phyloP scores from a whole-genome alignment of 73 alveolate genomes.

The Paraurostyla sp. region DNA sequence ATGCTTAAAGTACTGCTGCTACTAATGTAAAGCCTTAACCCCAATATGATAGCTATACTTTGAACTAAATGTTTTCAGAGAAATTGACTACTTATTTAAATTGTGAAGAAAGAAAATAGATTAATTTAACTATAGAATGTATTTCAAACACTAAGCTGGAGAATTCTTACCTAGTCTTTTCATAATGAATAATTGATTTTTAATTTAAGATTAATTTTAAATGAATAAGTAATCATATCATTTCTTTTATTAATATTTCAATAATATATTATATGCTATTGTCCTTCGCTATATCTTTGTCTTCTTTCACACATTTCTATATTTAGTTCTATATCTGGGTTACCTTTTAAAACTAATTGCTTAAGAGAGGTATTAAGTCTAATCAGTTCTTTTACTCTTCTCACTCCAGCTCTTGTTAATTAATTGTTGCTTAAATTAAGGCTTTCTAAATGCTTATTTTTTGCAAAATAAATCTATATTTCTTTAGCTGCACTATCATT shows the following conservation, averaged over 20 bases:
- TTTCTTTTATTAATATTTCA: too few relatives aligned
- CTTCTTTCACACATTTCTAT: conserved; percentile 51
- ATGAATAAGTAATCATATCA: too few relatives aligned
- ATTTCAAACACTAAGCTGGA: neutral
- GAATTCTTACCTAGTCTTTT: neutral
- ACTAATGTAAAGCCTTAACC: too few relatives aligned
- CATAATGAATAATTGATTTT: too few relatives aligned
- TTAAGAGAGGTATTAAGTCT: neutral
- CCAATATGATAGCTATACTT: too few relatives aligned
- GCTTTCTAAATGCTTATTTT: neutral
- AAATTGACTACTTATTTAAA: neutral
- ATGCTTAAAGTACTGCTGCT: too few relatives aligned
- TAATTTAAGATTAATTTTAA: too few relatives aligned
- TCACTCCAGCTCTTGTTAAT: conserved; percentile 5
- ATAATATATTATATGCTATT: neutral
- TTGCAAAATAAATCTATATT: neutral
- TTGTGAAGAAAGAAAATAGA: neutral
- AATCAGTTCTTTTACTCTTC: conserved; percentile 3
- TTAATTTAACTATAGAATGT: neutral
- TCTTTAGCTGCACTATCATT: conserved; percentile 29
- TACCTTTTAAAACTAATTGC: neutral
- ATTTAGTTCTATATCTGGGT: neutral
- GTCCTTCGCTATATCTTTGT: neutral
- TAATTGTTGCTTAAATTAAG: neutral
- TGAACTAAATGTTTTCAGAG: neutral